A percentile compares a stretch with the other conserved stretches of the same genome.
These are phyloP conservation scores for Cercophora scortea DNA, from an alignment of 495 filamentous ascomycete species.

Conservation along the genomic window DNA sequence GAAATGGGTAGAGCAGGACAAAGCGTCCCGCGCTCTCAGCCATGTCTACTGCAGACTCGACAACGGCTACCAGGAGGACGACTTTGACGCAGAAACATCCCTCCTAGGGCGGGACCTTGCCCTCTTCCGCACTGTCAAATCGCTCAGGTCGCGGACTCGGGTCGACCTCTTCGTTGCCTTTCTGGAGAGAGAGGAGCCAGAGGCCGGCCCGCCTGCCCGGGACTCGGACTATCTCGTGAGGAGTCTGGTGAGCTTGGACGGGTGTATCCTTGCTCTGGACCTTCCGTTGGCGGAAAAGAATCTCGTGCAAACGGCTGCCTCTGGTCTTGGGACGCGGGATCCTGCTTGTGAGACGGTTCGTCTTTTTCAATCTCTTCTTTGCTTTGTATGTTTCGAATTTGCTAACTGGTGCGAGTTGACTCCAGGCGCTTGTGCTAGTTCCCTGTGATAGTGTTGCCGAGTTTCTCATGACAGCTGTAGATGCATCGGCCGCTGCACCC, in stretches of 20 bases:
- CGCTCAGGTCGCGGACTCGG: neutral
- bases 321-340: too few relatives aligned
- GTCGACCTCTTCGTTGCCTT: conserved; percentile 13
- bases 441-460: conserved; percentile 14
- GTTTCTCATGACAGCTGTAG: conserved; percentile 5
- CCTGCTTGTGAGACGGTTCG: too few relatives aligned
- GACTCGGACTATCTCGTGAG: conserved; percentile 4
- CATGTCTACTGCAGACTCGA: conserved; percentile 11
- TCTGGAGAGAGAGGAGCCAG: conserved; percentile 4
- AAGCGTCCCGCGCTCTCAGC: neutral
- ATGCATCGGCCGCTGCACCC: neutral
- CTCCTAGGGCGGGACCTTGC: neutral
- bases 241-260: conserved; percentile 5
- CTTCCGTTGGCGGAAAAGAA: conserved; percentile 2
- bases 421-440: conserved; percentile 11
- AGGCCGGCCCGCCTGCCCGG: neutral
- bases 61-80: neutral
- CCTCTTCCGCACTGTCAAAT: conserved; percentile 1
- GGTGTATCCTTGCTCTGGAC: neutral
- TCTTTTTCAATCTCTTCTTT: neutral
- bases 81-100: neutral
- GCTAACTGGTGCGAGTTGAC: too few relatives aligned
- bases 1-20: conserved; percentile 7
- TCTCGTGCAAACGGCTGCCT: neutral
- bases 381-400: neutral